These are phyloP conservation scores for Podila minutissima DNA, from an alignment of 192 early-diverging fungal genomes.

Conservation along the genomic window DNA sequence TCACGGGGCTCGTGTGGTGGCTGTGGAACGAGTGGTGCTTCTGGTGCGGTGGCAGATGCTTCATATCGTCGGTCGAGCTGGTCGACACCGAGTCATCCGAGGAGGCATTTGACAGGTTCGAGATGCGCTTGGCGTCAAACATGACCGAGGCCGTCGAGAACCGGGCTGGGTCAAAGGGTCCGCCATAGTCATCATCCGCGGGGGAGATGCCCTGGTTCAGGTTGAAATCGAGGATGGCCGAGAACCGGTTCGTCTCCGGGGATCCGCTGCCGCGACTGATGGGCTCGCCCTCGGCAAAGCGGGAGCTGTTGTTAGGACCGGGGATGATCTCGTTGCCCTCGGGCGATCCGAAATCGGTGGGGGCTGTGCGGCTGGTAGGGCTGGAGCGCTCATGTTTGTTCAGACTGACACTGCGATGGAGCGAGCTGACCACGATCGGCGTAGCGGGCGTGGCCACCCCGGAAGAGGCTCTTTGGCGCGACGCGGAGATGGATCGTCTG, in stretches of 20 bases:
- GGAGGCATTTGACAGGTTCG: slow-evolving; percentile 16
- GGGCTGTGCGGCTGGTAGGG: slow-evolving; percentile 12
- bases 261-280: slow-evolving; percentile 2
- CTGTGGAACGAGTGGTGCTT: slow-evolving; percentile 44
- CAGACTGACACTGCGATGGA: slow-evolving; percentile 41
- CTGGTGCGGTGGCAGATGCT: slow-evolving; percentile 33
- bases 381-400: slow-evolving; percentile 21
- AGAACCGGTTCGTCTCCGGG: slow-evolving; percentile 25
- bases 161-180: slow-evolving; percentile 20
- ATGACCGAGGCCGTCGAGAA: slow-evolving; percentile 34
- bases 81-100: slow-evolving; percentile 27
- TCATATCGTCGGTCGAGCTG: slow-evolving; percentile 32
- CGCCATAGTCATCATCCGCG: slow-evolving; percentile 11
- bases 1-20: slow-evolving; percentile 7
- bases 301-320: not conserved
- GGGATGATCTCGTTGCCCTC: slow-evolving; percentile 20
- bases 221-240: slow-evolving; percentile 29
- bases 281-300: slow-evolving; percentile 29
- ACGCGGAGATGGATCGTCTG: slow-evolving; percentile 9
- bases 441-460: slow-evolving; percentile 6
- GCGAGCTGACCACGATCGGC: slow-evolving; percentile 17
- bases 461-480: slow-evolving; percentile 1
- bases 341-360: not conserved
- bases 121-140: slow-evolving; percentile 46
- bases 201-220: slow-evolving; percentile 23